A percentile compares a stretch with the other conserved stretches of the same genome.
Evolutionary conservation across 1,139 yeast species (phyloP).

Genomic region (Groenewaldozyma sp.): DNA sequence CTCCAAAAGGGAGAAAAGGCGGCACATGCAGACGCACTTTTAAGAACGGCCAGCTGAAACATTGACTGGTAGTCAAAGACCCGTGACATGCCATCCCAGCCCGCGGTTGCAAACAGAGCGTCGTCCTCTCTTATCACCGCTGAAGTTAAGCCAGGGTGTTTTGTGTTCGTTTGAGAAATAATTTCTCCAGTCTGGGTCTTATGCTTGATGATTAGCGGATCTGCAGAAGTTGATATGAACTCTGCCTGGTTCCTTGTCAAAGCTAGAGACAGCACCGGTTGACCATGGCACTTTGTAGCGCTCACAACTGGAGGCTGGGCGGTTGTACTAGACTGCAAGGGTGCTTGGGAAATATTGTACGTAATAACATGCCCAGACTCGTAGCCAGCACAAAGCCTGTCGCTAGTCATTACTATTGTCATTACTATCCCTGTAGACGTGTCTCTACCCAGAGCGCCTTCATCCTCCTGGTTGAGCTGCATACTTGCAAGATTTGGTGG

Average conservation of each 20-base stretch:
- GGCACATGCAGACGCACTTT: constrained; percentile 24
- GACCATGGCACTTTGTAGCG: constrained; percentile 23
- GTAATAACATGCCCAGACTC: constrained; percentile 32
- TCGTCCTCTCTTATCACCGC: constrained; percentile 25
- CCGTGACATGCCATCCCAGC: constrained; percentile 35
- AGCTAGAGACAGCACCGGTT: constrained; percentile 29
- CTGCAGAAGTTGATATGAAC: constrained; percentile 29
- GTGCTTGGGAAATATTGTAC: constrained; percentile 13
- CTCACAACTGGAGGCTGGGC: constrained; percentile 11
- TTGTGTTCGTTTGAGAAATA: constrained; percentile 14
- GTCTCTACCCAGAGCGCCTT: background rate
- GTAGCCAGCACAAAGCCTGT: constrained; percentile 29
- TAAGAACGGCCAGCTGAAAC: constrained; percentile 25
- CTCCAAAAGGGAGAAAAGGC: constrained; percentile 13
- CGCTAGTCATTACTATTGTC: constrained; percentile 23
- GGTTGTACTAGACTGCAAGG: background rate
- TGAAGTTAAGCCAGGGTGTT: constrained; percentile 26
- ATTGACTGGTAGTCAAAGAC: constrained; percentile 20
- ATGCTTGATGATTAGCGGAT: constrained; percentile 24
- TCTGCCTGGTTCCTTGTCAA: constrained; percentile 11
- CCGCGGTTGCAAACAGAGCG: constrained; percentile 27
- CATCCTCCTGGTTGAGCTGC: background rate
- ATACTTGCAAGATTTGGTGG: background rate
- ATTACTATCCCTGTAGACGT: constrained; percentile 28
- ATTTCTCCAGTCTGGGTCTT: constrained; percentile 9